Percentiles rank a stretch among this genome's conserved stretches.
These are phyloP conservation scores for Ceratocystis huliohia DNA, from an alignment of 2,329 filamentous ascomycete genomes.

Conservation along the genomic window DNA sequence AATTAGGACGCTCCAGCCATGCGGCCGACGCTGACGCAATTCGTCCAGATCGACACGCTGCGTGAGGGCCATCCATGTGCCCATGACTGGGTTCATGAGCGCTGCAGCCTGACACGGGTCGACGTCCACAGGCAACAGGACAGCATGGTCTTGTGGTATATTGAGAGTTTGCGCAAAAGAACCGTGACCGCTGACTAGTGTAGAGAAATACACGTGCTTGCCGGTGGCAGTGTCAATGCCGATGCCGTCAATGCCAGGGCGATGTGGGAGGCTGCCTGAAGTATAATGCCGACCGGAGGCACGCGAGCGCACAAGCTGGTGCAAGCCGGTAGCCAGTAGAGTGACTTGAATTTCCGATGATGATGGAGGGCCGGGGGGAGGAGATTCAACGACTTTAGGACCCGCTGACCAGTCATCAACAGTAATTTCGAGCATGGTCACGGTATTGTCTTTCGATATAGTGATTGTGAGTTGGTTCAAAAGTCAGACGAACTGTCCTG, in stretches of 20 bases:
- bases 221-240: slow-evolving; percentile 35
- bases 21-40: slow-evolving; percentile 12
- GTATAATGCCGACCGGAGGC: slow-evolving; percentile 45
- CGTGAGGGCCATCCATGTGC: slow-evolving; percentile 45
- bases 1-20: slow-evolving; percentile 37
- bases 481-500: too few species aligned
- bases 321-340: slow-evolving; percentile 40
- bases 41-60: slow-evolving; percentile 28
- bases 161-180: slow-evolving; percentile 38
- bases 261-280: slow-evolving; percentile 36
- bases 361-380: background rate
- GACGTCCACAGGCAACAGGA: slow-evolving; percentile 33
- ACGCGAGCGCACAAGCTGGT: slow-evolving; percentile 41
- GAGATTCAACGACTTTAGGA: background rate
- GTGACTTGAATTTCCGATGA: slow-evolving; percentile 31
- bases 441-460: background rate
- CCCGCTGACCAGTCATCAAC: slow-evolving; percentile 3
- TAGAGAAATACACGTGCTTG: slow-evolving; percentile 38
- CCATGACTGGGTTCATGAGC: slow-evolving; percentile 42
- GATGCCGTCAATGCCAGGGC: slow-evolving; percentile 42
- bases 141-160: slow-evolving; percentile 30
- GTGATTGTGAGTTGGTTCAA: too few species aligned
- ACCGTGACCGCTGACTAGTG: slow-evolving; percentile 26
- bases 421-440: slow-evolving; percentile 2
- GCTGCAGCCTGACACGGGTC: slow-evolving; percentile 40